Base-by-base conservation (phyloP, 192 early-diverging fungal species). In the Jimgerdemannia flammicorona region DNA sequence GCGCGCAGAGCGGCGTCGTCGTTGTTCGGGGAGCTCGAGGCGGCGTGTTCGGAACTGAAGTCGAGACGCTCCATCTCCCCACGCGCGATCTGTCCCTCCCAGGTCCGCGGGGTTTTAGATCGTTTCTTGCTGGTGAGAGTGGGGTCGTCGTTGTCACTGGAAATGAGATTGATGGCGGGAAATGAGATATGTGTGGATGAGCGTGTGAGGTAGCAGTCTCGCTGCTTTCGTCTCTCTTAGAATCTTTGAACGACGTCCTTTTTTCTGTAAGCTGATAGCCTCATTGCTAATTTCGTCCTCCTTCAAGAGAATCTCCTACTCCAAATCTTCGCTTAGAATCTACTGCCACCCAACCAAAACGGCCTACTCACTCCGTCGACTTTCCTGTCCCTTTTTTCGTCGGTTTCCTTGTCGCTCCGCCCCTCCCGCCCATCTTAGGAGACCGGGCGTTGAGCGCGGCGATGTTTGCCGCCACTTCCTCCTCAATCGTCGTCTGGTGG, bases 71-170 rank as follows among this genome's bases (percentile, higher is more conserved):
- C 84, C 69, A 85, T 83, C 66, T 88, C 86, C 70, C 85, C 86
- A 54, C 83, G 86, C n/a, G 84, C 79, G 43, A 90, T 80, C 64
- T 88, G 82, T 71, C 87, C 93, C 54, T 93, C 92, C 95, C 95
- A 97, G 44, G 88, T 90, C 29, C 95, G 90, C 72, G 83, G 83
- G 64, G 86, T 84, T 74, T 91, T 91, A 80, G 86, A 85, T 80
- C 78, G 87, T 85, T 66, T 79, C 59, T 79, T 66, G 49, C 8
- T 59, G 14, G 49, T 14, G 49, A 14, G 14, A 14, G 49, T 59
- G 49, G 49, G 14, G 6, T 59, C 49, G 49, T 59, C 49, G 49
- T 6, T 14, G 6, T 59, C 49, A 14, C 49, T 59, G 49, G 0
- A 6, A 59, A 10, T 59, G 49, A 59, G 29, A 29, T 29, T 0